Base-by-base conservation (phyloP, 192 early-diverging fungal species). In the Linnemannia elongata region DNA sequence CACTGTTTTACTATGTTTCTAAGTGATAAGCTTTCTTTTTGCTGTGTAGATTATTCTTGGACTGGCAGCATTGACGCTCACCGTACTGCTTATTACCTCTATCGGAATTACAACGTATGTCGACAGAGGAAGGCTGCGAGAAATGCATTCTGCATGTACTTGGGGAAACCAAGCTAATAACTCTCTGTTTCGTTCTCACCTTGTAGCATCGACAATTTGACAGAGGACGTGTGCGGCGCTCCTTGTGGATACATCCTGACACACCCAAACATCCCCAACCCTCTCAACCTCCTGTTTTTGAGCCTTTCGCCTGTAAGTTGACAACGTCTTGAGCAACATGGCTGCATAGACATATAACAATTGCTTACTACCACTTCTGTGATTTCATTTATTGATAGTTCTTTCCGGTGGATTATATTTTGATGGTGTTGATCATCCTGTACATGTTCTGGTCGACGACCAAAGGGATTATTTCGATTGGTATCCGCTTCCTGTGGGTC, bases 401-500 rank as follows among this genome's bases (percentile, higher is more conserved):
- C 54, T 93, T 92, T 69, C 93, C 93, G 12, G 69, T 93, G 17
- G 93, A 94, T 63, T 90, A 91, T 47, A 74, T 92, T 13, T 84
- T 92, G 57, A 89, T 93, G 87, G 85, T 90, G 6, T 66, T 83
- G 22, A 75, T 94, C 44, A 90, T 93, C 30, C 63, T 92, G 0
- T 93, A 92, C 77, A 82, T 93, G 71, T 90, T 93, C 78, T 79
- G 88, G 69, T 89, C 90, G 13, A 93, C 93, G 3, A 82, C 92
- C 30, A 83, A 83, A 35, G 92, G 92, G 12, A 75, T 94, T 69
- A 86, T 93, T 24, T 78, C 79, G 24, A 88, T 92, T 44, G 93
- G 93, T 18, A 88, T 94, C 38, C 89, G 93, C 12, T 89, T 94
- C 39, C 72, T 94, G 2, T 93, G 92, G 91, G 75, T 93, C 1